Conservation (phyloP, 164 flowering plant genomes). For the Vitis rotundifolia region DNA sequence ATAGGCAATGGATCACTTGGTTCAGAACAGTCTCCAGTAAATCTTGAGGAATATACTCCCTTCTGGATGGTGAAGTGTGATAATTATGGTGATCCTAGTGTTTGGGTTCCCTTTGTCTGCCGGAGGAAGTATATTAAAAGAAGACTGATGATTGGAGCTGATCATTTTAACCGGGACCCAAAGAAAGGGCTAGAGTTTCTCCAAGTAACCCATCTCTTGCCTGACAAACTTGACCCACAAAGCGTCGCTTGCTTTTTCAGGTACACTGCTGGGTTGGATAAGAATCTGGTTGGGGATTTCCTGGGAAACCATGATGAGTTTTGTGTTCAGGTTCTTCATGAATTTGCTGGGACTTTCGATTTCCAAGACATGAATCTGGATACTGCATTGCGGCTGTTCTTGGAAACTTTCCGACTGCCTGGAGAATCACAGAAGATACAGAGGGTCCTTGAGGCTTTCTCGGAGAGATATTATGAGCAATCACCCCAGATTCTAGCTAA, state of each 20-base stretch:
- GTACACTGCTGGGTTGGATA: constrained; percentile 59
- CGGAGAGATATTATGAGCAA: constrained; percentile 69
- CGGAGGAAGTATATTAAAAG: constrained; percentile 56
- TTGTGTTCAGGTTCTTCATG: constrained; percentile 69
- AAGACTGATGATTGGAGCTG: constrained; percentile 61
- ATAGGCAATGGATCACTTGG: constrained; percentile 37
- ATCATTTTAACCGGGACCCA: constrained; percentile 70
- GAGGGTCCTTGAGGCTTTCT: constrained; percentile 70
- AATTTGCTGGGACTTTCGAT: constrained; percentile 66
- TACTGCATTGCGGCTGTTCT: constrained; percentile 56
- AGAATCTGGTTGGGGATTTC: constrained; percentile 68
- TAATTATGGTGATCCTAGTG: constrained; percentile 42
- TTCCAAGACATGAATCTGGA: constrained; percentile 65
- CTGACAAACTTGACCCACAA: constrained; percentile 60
- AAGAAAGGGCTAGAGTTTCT: constrained; percentile 70
- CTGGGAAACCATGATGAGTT: constrained; percentile 73
- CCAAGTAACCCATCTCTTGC: constrained; percentile 53
- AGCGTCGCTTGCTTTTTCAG: constrained; percentile 72
- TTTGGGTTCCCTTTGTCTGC: constrained; percentile 62
- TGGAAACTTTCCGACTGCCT: constrained; percentile 67
- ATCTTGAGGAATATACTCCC: constrained; percentile 46
- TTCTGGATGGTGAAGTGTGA: constrained; percentile 63
- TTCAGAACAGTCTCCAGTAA: constrained; percentile 30
- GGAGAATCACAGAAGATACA: constrained; percentile 81
- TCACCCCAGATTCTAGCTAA: constrained; percentile 54